Base-by-base conservation (phyloP, 345 rosid species). In the Salix exigua region DNA sequence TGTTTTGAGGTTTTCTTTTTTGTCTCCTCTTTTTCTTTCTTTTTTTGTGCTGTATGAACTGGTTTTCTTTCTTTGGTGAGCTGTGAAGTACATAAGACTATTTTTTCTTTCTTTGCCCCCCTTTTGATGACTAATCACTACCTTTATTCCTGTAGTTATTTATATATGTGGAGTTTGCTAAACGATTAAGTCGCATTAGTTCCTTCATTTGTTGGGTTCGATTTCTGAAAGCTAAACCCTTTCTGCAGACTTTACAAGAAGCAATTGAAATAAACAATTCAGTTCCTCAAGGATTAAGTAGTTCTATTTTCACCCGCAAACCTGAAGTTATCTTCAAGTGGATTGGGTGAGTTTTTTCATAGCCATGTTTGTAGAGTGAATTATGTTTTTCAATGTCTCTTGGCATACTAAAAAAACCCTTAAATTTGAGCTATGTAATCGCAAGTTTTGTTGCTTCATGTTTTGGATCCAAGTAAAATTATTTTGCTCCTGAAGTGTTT, bases 271-370 rank as follows among this genome's bases (percentile, higher is more conserved):
- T 93, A 83, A 93, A 93, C 86, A 93, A 92, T 85, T 91, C 96
- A 0, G 99, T 96, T 40, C 94, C 98, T 50, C 98, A 96, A 89
- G 99, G 99, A 79, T 83, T 93, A 44, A 93, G 99, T 81, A 96
- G 97, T 76, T 93, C 97, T 10, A 92, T 96, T 76, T 93, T 93
- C 86, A 93, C 98, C 58, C 86, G 89, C 46, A 86, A 85, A 40
- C 97, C 97, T 6, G 97, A 85, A 64, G 60, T 84, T 71, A 91
- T 96, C 85, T 93, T 93, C 85, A 92, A 85, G 77, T 93, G 99
- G 99, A 80, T 91, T 4, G 97, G 99, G 99, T 88, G 73, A 74
- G 93, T 77, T 30, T 68, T 19, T 72, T 28, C 46, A 42, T 18
- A 5, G 11, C 38, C 40, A 33, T 61, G 40, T 35, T 68, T 38